These are phyloP conservation scores for Calonectria henricotiae DNA, from an alignment of 2,329 filamentous ascomycete species.

Conservation along the genomic window DNA sequence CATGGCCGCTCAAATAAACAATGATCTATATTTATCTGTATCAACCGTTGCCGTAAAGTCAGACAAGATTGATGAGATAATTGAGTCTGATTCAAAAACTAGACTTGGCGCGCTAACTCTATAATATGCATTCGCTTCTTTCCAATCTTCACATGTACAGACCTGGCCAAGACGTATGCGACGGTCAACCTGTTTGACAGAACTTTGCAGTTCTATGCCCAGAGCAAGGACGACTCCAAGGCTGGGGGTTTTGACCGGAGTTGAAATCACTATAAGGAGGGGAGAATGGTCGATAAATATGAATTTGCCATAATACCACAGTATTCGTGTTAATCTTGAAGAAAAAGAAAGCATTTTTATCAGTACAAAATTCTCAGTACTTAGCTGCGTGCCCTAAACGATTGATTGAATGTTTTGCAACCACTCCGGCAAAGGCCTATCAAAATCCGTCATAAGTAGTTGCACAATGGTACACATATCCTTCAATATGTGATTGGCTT, in stretches of 20 bases:
- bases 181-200: constrained; percentile 1
- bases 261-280: background rate
- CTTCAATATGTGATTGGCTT: background rate
- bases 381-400: too few species aligned
- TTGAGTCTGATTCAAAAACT: too few species aligned
- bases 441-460: too few species aligned
- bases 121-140: constrained; percentile 1
- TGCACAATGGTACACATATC: background rate
- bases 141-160: constrained; percentile 8
- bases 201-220: constrained; percentile 14
- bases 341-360: too few species aligned
- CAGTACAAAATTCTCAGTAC: too few species aligned
- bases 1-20: background rate
- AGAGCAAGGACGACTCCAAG: constrained; percentile 1
- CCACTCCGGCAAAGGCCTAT: too few species aligned
- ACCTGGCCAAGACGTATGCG: constrained; percentile 19
- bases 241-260: constrained; percentile 20
- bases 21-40: constrained; percentile 17
- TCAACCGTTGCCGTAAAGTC: constrained; percentile 6
- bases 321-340: too few species aligned
- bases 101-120: background rate
- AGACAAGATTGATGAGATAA: constrained; percentile 25
- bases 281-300: too few species aligned
- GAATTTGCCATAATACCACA: too few species aligned
- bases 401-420: too few species aligned